Conservation (phyloP, 2,329 filamentous ascomycete genomes). For the Curvularia lunata region DNA sequence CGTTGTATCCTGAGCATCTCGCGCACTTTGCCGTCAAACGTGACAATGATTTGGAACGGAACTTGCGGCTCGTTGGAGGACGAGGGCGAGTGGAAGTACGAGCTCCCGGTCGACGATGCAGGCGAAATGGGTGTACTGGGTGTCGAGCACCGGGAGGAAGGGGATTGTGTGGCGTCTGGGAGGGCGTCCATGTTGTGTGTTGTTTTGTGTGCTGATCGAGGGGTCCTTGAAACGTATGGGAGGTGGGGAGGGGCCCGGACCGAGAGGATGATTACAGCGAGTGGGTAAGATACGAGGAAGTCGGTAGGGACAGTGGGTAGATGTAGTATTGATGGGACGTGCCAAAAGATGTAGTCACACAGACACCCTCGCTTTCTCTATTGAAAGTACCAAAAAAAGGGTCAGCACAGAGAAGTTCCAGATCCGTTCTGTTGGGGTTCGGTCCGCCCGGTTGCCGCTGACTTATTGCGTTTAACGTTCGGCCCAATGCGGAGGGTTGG, state of each 20-base stretch:
- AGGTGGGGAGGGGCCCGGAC: background rate
- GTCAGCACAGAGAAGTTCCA: background rate
- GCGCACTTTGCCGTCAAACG: constrained; percentile 36
- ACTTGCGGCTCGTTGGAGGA: constrained; percentile 25
- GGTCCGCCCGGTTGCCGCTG: background rate
- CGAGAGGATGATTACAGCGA: background rate
- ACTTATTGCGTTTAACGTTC: background rate
- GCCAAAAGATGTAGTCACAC: background rate
- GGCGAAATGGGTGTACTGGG: constrained; percentile 13
- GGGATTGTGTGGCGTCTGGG: background rate
- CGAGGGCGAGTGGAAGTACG: constrained; percentile 15
- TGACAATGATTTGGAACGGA: constrained; percentile 37
- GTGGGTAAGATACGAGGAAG: background rate
- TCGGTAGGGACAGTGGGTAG: background rate
- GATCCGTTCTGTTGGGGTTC: background rate
- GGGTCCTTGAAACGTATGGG: background rate
- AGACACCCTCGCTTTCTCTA: background rate
- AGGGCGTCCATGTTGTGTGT: constrained; percentile 9
- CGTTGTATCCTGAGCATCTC: constrained; percentile 34
- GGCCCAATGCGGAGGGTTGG: background rate
- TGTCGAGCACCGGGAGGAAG: constrained; percentile 7
- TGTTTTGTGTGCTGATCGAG: constrained; percentile 6
- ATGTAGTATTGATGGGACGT: background rate
- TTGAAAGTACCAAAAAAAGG: background rate
- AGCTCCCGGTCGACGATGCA: constrained; percentile 7